Evolutionary conservation across 805 yeast genomes (phyloP).

Genomic region (Soucietia sequanensis): DNA sequence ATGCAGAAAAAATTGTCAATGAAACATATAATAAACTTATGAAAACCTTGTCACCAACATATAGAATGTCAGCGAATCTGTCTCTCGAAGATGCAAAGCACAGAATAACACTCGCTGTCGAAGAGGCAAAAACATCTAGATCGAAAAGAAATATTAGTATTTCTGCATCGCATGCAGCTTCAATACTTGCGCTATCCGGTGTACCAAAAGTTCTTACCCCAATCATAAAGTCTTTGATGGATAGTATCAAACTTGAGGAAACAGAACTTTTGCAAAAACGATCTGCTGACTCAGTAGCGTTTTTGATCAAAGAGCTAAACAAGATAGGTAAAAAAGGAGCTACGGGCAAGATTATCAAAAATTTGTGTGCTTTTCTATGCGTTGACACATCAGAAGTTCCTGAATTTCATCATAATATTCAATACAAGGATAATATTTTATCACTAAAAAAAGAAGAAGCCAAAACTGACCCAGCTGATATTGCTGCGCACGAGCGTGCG

Average conservation of each 20-base stretch:
- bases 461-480: constrained; percentile 57
- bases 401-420: constrained; percentile 70
- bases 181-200: constrained; percentile 58
- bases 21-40: constrained; percentile 67
- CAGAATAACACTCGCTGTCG: constrained; percentile 62
- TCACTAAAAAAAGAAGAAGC: constrained; percentile 81
- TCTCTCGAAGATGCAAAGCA: constrained; percentile 77
- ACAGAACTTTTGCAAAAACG: constrained; percentile 63
- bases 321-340: constrained; percentile 62
- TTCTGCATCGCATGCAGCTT: constrained; percentile 74
- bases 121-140: constrained; percentile 59
- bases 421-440: constrained; percentile 53
- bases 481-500: constrained; percentile 58
- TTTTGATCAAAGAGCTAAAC: constrained; percentile 60
- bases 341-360: constrained; percentile 84
- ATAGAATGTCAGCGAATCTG: constrained; percentile 67
- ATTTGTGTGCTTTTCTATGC: constrained; percentile 88
- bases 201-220: constrained; percentile 90
- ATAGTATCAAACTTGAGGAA: constrained; percentile 78
- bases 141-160: constrained; percentile 56
- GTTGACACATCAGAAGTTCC: constrained; percentile 97
- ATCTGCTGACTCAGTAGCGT: constrained; percentile 67
- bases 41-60: constrained; percentile 61
- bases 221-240: constrained; percentile 87
- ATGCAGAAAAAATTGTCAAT: constrained; percentile 66